A percentile compares a stretch with the other conserved stretches of the same genome.
Evolutionary conservation across 306 rosid genomes (phyloP).

Genomic region (Sphenostylis stenocarpa): DNA sequence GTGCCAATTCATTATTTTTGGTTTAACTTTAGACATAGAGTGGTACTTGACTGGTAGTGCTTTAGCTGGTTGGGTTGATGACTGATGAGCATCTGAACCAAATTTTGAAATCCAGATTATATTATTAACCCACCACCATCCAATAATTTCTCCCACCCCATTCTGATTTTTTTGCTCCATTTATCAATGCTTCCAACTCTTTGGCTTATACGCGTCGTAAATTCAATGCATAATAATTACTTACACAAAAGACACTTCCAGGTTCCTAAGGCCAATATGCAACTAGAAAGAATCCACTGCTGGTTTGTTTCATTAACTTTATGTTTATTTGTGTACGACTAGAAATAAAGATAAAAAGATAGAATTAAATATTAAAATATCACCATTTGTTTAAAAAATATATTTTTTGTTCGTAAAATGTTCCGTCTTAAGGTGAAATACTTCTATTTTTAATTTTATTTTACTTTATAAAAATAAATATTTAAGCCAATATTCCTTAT

Average conservation of each 20-base stretch:
- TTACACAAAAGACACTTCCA: not conserved
- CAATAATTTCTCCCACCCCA: conserved; percentile 11
- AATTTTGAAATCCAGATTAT: not conserved
- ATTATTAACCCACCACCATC: not conserved
- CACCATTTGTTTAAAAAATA: not conserved
- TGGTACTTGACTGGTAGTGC: conserved; percentile 14
- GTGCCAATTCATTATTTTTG: conserved; percentile 4
- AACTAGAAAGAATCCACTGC: not conserved
- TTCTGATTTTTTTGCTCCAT: not conserved
- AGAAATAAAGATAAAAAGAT: not conserved
- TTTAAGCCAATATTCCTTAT: too few species aligned
- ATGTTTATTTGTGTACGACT: not conserved
- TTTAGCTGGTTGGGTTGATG: conserved; percentile 13
- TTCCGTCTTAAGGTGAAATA: not conserved
- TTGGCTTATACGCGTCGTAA: not conserved
- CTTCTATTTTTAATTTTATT: too few species aligned
- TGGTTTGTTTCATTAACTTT: not conserved
- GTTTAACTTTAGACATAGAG: not conserved
- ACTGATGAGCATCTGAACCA: conserved; percentile 8
- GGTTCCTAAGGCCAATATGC: not conserved
- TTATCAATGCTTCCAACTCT: not conserved
- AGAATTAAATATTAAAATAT: not conserved
- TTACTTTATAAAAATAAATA: too few species aligned
- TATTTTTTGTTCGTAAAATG: too few species aligned
- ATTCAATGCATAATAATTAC: conserved; percentile 8